Evolutionary conservation across 2,329 filamentous ascomycete genomes (phyloP), one percentile per base, ranked within the genome.

Genomic region (Fusarium subglutinans): DNA sequence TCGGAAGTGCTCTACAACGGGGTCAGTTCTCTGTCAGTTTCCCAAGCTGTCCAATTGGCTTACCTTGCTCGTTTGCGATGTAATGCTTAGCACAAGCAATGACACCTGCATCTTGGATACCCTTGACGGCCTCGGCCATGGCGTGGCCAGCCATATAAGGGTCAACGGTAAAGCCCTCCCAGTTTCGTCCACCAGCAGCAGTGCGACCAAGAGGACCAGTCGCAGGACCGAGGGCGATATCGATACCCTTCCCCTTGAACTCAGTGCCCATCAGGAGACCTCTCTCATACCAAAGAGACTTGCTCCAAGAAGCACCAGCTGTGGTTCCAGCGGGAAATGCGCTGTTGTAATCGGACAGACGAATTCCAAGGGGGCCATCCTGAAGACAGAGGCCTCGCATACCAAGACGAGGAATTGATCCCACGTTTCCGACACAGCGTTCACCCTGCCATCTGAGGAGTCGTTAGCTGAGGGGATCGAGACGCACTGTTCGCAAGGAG

Each of bases 11-110:
- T 95, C 93, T 84, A 51, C 3, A 20, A 12, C 1, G 10, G 2
- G 12, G 3, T 63, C 9, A 45, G 20, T 18, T 60, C 26, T 30
- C 13, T 26, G 26, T n/a, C 4, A 45, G 6, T 14, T 35, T 11
- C 9, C 1, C 4, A 5, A 5, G 5, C 4, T 1, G 3, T n/a
- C 4, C 17, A 33, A n/a, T 12, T 17, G 3, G 14, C 75, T 58
- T 76, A 83, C 82, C 82, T 84, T 95, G 94, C 82, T 94, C 93
- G 76, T 95, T 93, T 55, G 84, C 88, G 66, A 94, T 89, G 80
- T 86, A 92, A 80, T 95, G 93, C 86, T 95, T 96, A 53, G 92
- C 92, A 78, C 92, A 95, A 69, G 95, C 94, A 83, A 97, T 92
- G 60, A 96, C 90, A 80, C 94, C 94, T 20, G 91, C 90, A 78